A percentile compares a stretch with the other conserved stretches of the same genome.
These are phyloP conservation scores for Beauveria asiatica DNA, from an alignment of 2,329 filamentous ascomycete species.

Conservation along the genomic window DNA sequence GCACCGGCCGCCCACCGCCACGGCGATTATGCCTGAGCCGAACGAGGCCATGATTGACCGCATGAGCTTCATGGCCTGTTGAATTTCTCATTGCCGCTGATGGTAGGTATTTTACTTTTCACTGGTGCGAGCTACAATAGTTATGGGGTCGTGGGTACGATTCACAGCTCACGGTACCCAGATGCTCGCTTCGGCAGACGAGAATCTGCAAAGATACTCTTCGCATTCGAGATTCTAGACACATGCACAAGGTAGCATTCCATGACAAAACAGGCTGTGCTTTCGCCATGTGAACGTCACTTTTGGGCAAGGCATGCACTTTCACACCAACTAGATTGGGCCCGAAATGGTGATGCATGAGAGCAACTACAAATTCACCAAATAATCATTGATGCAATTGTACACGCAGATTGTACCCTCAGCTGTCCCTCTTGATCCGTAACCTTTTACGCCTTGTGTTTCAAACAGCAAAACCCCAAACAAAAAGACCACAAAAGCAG, in stretches of 20 bases:
- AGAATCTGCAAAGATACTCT: not conserved
- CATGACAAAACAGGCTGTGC: not conserved
- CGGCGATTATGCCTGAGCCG: not conserved
- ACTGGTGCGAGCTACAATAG: no score
- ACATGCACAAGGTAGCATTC: no score
- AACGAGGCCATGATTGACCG: not conserved
- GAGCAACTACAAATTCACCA: not conserved
- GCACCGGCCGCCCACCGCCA: not conserved
- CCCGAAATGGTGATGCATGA: not conserved
- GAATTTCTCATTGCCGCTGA: no score
- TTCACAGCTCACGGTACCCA: not conserved
- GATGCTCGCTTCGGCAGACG: not conserved
- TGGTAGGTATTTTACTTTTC: no score
- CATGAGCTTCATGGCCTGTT: not conserved
- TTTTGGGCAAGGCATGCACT: not conserved
- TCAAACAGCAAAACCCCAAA: not conserved
- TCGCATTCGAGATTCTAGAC: not conserved
- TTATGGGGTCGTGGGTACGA: not conserved
- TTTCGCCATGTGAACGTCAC: not conserved
- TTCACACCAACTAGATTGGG: not conserved
- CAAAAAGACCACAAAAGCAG: not conserved
- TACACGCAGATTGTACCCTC: not conserved
- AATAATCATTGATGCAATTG: not conserved
- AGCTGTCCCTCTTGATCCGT: not conserved
- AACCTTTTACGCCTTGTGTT: slow-evolving; percentile 3